Evolutionary conservation across 2,329 filamentous ascomycete species (phyloP), one percentile per base, ranked within the genome.

Genomic region (Nemania sp.): DNA sequence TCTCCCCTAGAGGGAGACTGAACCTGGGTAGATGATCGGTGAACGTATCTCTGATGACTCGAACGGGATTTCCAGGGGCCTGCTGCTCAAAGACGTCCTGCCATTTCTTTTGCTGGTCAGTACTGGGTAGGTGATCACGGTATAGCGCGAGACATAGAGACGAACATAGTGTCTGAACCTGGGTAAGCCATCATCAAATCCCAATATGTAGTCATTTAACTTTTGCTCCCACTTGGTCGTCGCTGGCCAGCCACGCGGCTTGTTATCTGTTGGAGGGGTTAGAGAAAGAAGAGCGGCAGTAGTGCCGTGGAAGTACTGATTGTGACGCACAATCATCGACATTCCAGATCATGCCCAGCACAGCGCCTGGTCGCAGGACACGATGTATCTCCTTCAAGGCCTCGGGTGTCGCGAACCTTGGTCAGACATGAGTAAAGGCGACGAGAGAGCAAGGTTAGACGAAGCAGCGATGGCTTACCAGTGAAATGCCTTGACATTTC

Each of bases 311-410:
- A 10, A 35, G 39, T 25, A 39, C 5, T 32, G n/a, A 51, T 25
- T n/a, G 29, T 35, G 12, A 43, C 81, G 69, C 75, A 88, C 87
- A 90, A 65, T 90, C 86, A 72, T 91, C 88, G 60, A 88, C 78
- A 67, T 91, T 91, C 89, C 90, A 92, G 54, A 92, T 87, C 72
- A 90, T 74, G 13, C 86, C 89, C 29, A 92, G 78, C 29, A 79
- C 79, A 6, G 83, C 83, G 6, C 81, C 81, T 0, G 85, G 85
- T 68, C 82, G 83, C 49, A 92, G 75, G 0, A 89, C 81, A 48
- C 88, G 83, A 66, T 86, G 81, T n/a, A 92, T 88, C 67, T 91
- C 88, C 47, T 78, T 74, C 29, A 92, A 75, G 0, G 88, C 78
- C 37, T 84, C 80, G 43, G 81, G 75, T 54, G 82, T 89, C 40